Percentiles rank a stretch among this genome's conserved stretches.
Conservation (phyloP, 345 rosid species). For the Rhizophora mangle region DNA sequence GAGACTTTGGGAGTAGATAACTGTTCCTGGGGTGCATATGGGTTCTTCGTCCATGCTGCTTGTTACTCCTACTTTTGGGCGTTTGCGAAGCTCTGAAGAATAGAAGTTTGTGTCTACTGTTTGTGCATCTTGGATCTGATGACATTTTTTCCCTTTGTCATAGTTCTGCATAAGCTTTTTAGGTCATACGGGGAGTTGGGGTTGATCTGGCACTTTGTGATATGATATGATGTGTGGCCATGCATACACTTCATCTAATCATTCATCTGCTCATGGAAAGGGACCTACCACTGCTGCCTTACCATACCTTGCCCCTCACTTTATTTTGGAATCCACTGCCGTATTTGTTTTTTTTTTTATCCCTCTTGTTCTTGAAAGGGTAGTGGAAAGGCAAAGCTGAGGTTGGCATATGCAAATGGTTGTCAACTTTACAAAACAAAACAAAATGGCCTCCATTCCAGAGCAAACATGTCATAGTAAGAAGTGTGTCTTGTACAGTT, state of each 20-base stretch:
- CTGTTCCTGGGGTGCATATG: conserved; percentile 11
- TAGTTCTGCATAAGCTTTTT: conserved; percentile 8
- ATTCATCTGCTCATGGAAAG: conserved; percentile 16
- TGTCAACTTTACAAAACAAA: too few species aligned
- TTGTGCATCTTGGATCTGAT: background rate
- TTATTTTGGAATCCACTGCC: conserved; percentile 1
- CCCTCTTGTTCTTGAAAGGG: background rate
- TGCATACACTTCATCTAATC: conserved; percentile 25
- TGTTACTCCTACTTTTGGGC: conserved; percentile 11
- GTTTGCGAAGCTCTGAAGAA: conserved; percentile 21
- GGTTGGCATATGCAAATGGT: background rate
- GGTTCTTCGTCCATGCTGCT: conserved; percentile 1
- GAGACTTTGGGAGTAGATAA: conserved; percentile 12
- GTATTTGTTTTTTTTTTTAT: too few species aligned
- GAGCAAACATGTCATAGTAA: background rate
- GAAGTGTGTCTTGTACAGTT: background rate
- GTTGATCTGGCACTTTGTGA: conserved; percentile 27
- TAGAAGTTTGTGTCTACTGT: background rate
- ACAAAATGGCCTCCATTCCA: too few species aligned
- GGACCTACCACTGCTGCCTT: conserved; percentile 26
- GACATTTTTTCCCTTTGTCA: conserved; percentile 3
- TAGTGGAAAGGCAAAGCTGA: background rate
- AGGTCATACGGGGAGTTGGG: conserved; percentile 3
- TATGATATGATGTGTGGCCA: conserved; percentile 15
- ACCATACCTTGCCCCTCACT: conserved; percentile 15